Base-by-base conservation (phyloP, 2,329 filamentous ascomycete genomes). In the Epichloe amarillans region DNA sequence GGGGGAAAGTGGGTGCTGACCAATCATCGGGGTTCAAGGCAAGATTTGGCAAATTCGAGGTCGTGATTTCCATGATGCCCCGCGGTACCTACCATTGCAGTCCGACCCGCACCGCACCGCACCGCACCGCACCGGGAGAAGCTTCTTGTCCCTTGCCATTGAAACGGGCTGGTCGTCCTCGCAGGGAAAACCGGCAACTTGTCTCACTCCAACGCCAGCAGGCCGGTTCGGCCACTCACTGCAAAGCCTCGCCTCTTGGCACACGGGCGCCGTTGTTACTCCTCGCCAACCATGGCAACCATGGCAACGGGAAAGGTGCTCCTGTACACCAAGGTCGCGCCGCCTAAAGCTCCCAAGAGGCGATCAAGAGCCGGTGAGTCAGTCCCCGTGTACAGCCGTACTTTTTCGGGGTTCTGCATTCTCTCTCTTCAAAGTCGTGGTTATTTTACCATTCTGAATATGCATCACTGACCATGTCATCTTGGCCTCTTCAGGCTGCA, bases 361-460 rank as follows among this genome's bases (percentile, higher is more conserved):
- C 71, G 78, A 50, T 81, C 78, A n/a, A 70, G 77, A 66, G 72
- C 75, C 61, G 76, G 76, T 80, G 65, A 67, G 73, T 72, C 30
- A 12, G 19, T 12, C 26, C n/a, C 41, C n/a, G 6, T 30, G 26
- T 30, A 11, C 3, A 10, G 26, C 26, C 26, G 26, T 30, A 4
- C 26, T 36, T 47, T 3, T 3, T 8, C 4, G 15, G 23, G 21
- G 5, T 23, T 30, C 17, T 19, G 19, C 21, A 12, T 41, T 3
- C 21, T 23, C 21, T 23, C 21, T 11, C 23, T 12, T 14, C 11
- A 21, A 21, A 10, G 6, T 47, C 11, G 11, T 30, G 21, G 4
- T 11, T n/a, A 10, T 26, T 26, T 40, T 4, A 15, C 10, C 21
- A 17, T 23, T 26, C 44, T 30, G 45, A 10, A 48, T 56, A 51